A percentile compares a stretch with the other conserved stretches of the same genome.
These are phyloP conservation scores for Teratosphaeria viscida DNA, from an alignment of 2,329 filamentous ascomycete genomes.

Conservation along the genomic window DNA sequence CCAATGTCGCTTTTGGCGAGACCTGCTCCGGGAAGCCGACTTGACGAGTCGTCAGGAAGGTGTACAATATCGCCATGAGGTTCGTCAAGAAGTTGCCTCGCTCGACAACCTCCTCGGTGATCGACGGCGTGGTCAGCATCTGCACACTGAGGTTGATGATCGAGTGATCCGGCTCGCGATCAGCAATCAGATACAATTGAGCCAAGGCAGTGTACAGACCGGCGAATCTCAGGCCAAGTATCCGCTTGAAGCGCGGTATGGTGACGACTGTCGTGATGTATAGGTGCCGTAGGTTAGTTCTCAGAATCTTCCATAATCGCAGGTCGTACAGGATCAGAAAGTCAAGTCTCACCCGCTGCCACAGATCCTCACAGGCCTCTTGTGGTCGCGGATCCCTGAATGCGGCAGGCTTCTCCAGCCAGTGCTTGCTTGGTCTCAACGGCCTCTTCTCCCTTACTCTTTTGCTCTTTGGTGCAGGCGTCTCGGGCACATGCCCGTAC, in stretches of 20 bases:
- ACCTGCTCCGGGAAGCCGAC: slow-evolving; percentile 90
- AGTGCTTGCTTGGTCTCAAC: slow-evolving; percentile 66
- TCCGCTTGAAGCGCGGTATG: slow-evolving; percentile 89
- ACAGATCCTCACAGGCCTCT: slow-evolving; percentile 72
- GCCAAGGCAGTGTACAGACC: slow-evolving; percentile 88
- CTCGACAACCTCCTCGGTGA: slow-evolving; percentile 90
- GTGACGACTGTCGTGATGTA: slow-evolving; percentile 96
- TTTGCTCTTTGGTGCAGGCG: slow-evolving; percentile 42
- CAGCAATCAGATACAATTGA: slow-evolving; percentile 89
- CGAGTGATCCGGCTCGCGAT: slow-evolving; percentile 92
- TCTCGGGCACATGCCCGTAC: slow-evolving; percentile 62
- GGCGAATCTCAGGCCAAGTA: slow-evolving; percentile 86
- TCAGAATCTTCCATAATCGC: slow-evolving; percentile 90
- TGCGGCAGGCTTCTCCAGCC: slow-evolving; percentile 64
- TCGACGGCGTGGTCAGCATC: slow-evolving; percentile 92
- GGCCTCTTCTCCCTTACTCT: slow-evolving; percentile 33
- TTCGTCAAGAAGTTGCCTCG: slow-evolving; percentile 92
- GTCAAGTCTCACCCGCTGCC: slow-evolving; percentile 79
- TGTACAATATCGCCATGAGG: slow-evolving; percentile 91
- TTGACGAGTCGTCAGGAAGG: slow-evolving; percentile 90
- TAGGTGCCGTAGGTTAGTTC: slow-evolving; percentile 79
- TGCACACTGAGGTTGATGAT: slow-evolving; percentile 97
- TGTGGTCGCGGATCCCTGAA: slow-evolving; percentile 41
- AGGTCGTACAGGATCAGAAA: slow-evolving; percentile 93
- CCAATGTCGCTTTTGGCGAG: slow-evolving; percentile 72